A percentile compares a stretch with the other conserved stretches of the same genome.
Evolutionary conservation across 805 yeast genomes (phyloP).

Genomic region (Alloascoidea hylecoeti): DNA sequence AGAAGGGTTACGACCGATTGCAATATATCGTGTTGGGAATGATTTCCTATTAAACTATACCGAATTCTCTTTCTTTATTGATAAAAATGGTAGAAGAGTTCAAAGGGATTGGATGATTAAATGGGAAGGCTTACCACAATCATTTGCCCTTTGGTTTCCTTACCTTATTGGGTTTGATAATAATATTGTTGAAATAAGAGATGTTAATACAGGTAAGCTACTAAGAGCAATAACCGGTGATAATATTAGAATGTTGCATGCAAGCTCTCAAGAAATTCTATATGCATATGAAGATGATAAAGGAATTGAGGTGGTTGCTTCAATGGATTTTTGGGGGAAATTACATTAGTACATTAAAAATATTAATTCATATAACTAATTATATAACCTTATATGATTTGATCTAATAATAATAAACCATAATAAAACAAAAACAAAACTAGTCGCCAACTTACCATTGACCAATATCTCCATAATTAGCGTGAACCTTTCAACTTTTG

Average conservation of each 20-base stretch:
- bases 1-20: slow-evolving; percentile 61
- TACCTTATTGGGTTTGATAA: slow-evolving; percentile 64
- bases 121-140: slow-evolving; percentile 80
- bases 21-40: slow-evolving; percentile 62
- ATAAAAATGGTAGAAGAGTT: slow-evolving; percentile 75
- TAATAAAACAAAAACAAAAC: too few species aligned
- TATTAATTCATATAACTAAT: too few species aligned
- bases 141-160: slow-evolving; percentile 74
- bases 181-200: slow-evolving; percentile 65
- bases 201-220: slow-evolving; percentile 58
- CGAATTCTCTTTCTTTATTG: slow-evolving; percentile 69
- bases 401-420: too few species aligned
- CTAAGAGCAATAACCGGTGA: slow-evolving; percentile 66
- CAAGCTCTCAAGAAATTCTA: slow-evolving; percentile 70
- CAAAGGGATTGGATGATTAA: slow-evolving; percentile 67
- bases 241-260: slow-evolving; percentile 60
- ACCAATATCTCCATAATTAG: too few species aligned
- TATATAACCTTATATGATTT: too few species aligned
- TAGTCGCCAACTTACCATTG: too few species aligned
- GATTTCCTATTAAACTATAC: slow-evolving; percentile 64
- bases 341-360: too few species aligned
- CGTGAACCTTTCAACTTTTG: too few species aligned
- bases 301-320: slow-evolving; percentile 72
- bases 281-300: slow-evolving; percentile 68
- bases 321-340: slow-evolving; percentile 56